Evolutionary conservation across 2,329 filamentous ascomycete genomes (phyloP).

Genomic region (Knoxdaviesia capensis): DNA sequence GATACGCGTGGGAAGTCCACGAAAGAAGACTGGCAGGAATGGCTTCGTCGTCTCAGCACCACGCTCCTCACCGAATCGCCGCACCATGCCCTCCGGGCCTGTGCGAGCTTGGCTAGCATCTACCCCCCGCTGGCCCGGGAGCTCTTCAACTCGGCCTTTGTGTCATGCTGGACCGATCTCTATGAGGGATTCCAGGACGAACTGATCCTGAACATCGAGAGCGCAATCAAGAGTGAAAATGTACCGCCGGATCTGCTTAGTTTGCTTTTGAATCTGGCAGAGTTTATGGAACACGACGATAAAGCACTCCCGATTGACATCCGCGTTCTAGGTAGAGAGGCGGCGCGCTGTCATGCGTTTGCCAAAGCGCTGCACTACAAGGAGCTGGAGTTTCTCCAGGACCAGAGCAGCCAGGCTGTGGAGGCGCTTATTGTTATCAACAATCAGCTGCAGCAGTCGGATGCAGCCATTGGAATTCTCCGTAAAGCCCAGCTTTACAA

Average conservation of each 20-base stretch:
- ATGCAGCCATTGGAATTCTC: conserved; percentile 93
- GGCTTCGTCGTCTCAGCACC: conserved; percentile 91
- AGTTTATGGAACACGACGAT: conserved; percentile 99
- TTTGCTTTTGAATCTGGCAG: conserved; percentile 81
- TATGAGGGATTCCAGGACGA: conserved; percentile 97
- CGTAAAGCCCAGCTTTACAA: conserved; percentile 90
- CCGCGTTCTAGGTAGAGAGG: conserved; percentile 78
- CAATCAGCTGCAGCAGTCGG: conserved; percentile 95
- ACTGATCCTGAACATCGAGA: conserved; percentile 86
- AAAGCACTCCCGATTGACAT: conserved; percentile 97
- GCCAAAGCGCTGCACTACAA: conserved; percentile 98
- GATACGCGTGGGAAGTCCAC: conserved; percentile 93
- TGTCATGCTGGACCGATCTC: conserved; percentile 95
- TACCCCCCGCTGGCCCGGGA: conserved; percentile 84
- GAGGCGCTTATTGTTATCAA: conserved; percentile 98
- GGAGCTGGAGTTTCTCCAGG: conserved; percentile 92
- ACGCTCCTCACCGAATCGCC: conserved; percentile 89
- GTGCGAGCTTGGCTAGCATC: conserved; percentile 73
- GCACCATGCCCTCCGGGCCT: conserved; percentile 84
- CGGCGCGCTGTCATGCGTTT: conserved; percentile 90
- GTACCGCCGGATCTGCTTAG: conserved; percentile 92
- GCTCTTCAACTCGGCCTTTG: conserved; percentile 96
- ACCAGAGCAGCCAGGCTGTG: conserved; percentile 86
- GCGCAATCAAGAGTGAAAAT: conserved; percentile 82
- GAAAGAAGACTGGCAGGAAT: conserved; percentile 97